Evolutionary conservation across 2,329 filamentous ascomycete genomes (phyloP), one percentile per base, ranked within the genome.

Genomic region (Fusarium bulbicola): DNA sequence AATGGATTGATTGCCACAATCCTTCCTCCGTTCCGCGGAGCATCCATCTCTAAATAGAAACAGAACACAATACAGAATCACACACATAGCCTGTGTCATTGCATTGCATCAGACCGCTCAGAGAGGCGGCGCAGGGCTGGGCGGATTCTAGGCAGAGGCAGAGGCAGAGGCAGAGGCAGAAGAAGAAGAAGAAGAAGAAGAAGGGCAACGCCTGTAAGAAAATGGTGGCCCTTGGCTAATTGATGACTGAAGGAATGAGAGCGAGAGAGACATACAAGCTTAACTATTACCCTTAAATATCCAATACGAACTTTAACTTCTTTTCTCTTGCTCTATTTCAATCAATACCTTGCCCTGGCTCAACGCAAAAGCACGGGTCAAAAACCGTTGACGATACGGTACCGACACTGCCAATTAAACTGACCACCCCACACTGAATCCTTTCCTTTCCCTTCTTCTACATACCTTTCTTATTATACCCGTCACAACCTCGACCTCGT

Each of bases 81-180:
- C 37, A 49, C 47, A 50, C 37, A 49, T 47, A 50, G 24, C 49
- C 57, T 46, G 39, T 40, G 32, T 32, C 32, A 63, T 68, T 63
- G 45, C 43, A 68, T 63, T 63, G 45, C 39, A 68, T 68, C 57
- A 63, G 57, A 68, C 49, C 39, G 39, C 64, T 63, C 65, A 69
- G 66, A 64, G 42, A 62, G 62, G 58, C 58, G 59, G 65, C 66
- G 66, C 65, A 69, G 66, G 70, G 70, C 70, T 73, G 70, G 70
- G 70, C 68, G 30, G 14, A 61, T 54, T 37, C 71, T 74, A 74
- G 71, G 71, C 71, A 57, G 8, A 62, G 56, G 45, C 37, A 62
- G 39, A 59, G 68, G 54, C 43, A 56, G 47, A 50, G n/a, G 45
- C 32, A 62, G 39, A 59, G 65, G 54, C 39, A 56, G 47, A 50